Conservation (phyloP, 169 alveolate species). For the Cystoisospora suis region DNA sequence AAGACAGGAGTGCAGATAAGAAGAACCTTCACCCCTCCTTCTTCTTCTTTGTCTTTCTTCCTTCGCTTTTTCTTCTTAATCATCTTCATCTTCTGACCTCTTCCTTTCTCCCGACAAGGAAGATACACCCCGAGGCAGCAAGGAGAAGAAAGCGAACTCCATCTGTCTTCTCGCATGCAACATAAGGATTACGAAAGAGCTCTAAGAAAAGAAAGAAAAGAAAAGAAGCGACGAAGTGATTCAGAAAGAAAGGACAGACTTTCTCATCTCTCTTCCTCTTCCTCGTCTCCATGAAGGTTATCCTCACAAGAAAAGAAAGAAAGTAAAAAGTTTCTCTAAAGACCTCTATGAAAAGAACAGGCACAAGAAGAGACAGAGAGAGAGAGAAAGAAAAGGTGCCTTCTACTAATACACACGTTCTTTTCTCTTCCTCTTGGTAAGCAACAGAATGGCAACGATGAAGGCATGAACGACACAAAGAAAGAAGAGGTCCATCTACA, state of each 20-base stretch:
- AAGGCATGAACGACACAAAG: too few species aligned
- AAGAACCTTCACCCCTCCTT: neutral
- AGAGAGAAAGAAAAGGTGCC: too few species aligned
- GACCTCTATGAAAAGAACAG: too few species aligned
- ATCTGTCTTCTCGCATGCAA: constrained; percentile 91
- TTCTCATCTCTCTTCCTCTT: neutral
- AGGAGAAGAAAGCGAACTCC: constrained; percentile 85
- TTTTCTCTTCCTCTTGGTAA: too few species aligned
- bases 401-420: too few species aligned
- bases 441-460: too few species aligned
- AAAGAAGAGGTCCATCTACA: too few species aligned
- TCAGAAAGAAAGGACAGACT: neutral
- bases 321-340: too few species aligned
- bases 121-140: constrained; percentile 73
- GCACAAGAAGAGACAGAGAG: too few species aligned
- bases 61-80: neutral
- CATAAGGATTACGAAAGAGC: constrained; percentile 79
- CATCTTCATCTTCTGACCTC: constrained; percentile 56
- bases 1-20: too few species aligned
- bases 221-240: neutral
- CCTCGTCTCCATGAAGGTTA: too few species aligned
- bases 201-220: constrained; percentile 21
- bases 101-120: constrained; percentile 86
- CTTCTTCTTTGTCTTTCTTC: neutral
- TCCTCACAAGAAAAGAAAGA: neutral